phyloP scores from a whole-genome alignment of 441 rosid species.

The Gossypium laxum region DNA sequence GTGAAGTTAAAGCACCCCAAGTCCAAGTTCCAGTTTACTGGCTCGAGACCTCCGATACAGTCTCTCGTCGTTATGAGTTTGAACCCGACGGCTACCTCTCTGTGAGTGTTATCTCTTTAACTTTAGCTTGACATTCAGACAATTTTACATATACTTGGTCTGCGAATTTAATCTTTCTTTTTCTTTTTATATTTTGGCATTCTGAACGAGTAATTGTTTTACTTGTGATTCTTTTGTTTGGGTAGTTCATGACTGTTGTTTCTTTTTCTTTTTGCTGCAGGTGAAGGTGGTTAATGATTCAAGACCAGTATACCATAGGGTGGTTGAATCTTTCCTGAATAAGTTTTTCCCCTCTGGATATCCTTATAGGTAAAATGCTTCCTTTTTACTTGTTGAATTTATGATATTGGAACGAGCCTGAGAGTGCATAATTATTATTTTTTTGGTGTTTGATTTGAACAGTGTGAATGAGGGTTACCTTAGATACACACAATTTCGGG shows the following conservation, averaged over 20 bases:
- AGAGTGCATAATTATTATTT: neutral
- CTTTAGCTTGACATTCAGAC: neutral
- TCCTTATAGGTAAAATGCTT: conserved; percentile 59
- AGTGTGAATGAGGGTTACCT: conserved; percentile 92
- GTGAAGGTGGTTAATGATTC: conserved; percentile 64
- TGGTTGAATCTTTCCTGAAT: conserved; percentile 63
- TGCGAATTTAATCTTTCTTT: neutral
- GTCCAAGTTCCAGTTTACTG: conserved; percentile 41
- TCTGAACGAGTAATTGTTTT: neutral
- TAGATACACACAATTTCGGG: conserved; percentile 81
- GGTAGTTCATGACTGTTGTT: neutral
- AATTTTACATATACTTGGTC: conserved; percentile 17
- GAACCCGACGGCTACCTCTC: conserved; percentile 63
- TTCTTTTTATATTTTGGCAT: neutral
- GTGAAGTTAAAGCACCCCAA: conserved; percentile 17
- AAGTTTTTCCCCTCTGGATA: conserved; percentile 89
- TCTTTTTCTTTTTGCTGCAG: conserved; percentile 22
- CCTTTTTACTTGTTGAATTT: neutral
- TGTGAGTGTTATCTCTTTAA: conserved; percentile 25
- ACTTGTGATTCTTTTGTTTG: neutral
- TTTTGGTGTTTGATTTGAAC: conserved; percentile 19
- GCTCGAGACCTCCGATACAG: conserved; percentile 62
- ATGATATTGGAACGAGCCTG: neutral
- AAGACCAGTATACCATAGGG: conserved; percentile 45
- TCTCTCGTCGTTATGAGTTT: conserved; percentile 56